Evolutionary conservation across 1,284 basidiomycete genomes (phyloP).

Genomic region (Phylloporus sp.): DNA sequence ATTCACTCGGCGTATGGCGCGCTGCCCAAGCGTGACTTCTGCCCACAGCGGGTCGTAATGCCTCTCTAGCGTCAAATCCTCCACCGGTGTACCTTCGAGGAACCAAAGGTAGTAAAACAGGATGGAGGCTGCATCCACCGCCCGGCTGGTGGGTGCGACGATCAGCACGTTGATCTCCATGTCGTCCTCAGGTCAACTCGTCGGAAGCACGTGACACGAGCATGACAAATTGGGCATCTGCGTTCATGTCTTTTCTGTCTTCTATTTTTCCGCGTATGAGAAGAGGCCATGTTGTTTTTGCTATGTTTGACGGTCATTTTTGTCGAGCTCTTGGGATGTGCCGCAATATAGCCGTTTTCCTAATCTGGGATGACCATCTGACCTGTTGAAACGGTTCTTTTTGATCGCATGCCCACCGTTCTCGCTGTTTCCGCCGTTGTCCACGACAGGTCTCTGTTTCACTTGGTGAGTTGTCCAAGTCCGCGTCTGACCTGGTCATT

Average conservation of each 20-base stretch:
- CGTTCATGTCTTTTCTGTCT: neutral
- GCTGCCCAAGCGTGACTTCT: conserved; percentile 7
- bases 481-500: too few species aligned
- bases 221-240: neutral
- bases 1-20: neutral
- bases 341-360: too few species aligned
- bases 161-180: conserved; percentile 22
- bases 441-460: too few species aligned
- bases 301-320: too few species aligned
- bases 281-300: too few species aligned
- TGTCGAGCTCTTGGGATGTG: too few species aligned
- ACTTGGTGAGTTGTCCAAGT: too few species aligned
- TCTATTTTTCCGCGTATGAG: too few species aligned
- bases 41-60: conserved; percentile 25
- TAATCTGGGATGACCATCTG: too few species aligned
- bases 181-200: neutral
- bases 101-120: conserved; percentile 31
- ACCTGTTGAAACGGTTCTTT: too few species aligned
- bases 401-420: too few species aligned
- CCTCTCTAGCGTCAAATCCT: conserved; percentile 2
- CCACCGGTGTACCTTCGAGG: conserved; percentile 1
- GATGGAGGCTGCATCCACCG: conserved; percentile 27
- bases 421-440: too few species aligned
- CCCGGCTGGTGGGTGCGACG: conserved; percentile 21
- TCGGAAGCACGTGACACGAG: conserved; percentile 9